phyloP scores from a whole-genome alignment of 148 eudicot genomes.

The Spergularia bocconei region DNA sequence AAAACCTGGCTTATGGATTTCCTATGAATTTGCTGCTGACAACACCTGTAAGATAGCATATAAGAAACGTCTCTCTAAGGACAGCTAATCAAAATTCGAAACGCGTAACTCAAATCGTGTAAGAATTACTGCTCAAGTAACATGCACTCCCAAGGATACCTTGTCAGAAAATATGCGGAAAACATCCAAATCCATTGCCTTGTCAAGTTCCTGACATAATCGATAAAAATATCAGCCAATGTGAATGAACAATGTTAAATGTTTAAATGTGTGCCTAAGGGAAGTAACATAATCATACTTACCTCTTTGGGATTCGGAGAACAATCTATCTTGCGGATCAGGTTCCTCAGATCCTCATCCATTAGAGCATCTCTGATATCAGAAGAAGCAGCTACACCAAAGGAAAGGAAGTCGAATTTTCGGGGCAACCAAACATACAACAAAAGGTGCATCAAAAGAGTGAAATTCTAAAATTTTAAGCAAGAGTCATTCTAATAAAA shows the following conservation, averaged over 20 bases:
- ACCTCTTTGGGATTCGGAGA: constrained; percentile 58
- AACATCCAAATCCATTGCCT: constrained; percentile 57
- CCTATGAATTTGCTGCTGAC: constrained; percentile 22
- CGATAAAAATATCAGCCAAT: constrained; percentile 1
- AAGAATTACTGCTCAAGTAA: constrained; percentile 4
- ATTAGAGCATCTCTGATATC: constrained; percentile 68
- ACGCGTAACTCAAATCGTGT: background rate
- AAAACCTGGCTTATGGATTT: background rate
- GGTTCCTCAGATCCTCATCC: constrained; percentile 57
- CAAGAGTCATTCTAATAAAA: background rate
- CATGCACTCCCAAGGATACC: constrained; percentile 32
- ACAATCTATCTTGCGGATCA: constrained; percentile 45
- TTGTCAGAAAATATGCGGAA: constrained; percentile 63
- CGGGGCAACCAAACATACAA: background rate
- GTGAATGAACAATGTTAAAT: background rate
- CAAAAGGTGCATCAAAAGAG: background rate
- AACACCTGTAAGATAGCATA: constrained; percentile 22
- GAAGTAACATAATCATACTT: constrained; percentile 22
- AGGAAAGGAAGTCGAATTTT: background rate
- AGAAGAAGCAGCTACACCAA: constrained; percentile 58
- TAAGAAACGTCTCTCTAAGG: background rate
- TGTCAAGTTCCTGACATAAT: constrained; percentile 55
- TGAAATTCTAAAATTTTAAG: background rate
- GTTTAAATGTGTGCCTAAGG: background rate
- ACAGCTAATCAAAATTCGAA: background rate